Evolutionary conservation across 768 basidiomycete species (phyloP).

Genomic region (Lanmaoa pseudosensibilis): DNA sequence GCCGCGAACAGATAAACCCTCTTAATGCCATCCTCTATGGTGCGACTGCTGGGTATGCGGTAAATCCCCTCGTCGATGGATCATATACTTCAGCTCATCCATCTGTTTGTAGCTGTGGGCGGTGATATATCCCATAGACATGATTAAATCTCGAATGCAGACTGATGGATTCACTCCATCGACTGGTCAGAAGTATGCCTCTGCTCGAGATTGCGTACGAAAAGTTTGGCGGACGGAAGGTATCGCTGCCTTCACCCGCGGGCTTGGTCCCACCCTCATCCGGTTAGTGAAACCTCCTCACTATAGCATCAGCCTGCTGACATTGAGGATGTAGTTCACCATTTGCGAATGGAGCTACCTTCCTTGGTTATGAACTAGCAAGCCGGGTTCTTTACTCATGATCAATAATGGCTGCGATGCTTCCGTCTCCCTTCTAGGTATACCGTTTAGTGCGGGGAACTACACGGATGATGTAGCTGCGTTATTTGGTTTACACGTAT

Average conservation of each 20-base stretch:
- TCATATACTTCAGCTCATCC: conserved; percentile 9
- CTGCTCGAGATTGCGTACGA: conserved; percentile 78
- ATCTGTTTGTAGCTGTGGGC: conserved; percentile 65
- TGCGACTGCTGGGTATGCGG: conserved; percentile 89
- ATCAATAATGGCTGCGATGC: conserved; percentile 1
- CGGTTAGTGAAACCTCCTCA: conserved; percentile 50
- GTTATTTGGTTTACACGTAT: background rate
- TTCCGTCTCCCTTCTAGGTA: background rate
- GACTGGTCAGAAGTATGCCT: conserved; percentile 79
- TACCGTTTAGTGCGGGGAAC: background rate
- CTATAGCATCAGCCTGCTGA: conserved; percentile 7
- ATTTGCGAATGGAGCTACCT: conserved; percentile 96
- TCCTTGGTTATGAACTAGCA: conserved; percentile 93
- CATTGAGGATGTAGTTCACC: conserved; percentile 62
- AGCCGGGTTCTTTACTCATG: conserved; percentile 61
- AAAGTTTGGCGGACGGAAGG: conserved; percentile 86
- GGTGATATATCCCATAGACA: conserved; percentile 94
- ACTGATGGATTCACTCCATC: conserved; percentile 82
- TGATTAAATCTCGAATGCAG: conserved; percentile 96
- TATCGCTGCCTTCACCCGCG: conserved; percentile 81
- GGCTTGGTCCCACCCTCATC: conserved; percentile 90
- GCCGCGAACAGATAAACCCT: conserved; percentile 74
- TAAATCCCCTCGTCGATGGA: conserved; percentile 39
- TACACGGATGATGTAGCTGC: background rate
- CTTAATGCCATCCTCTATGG: conserved; percentile 83